These are phyloP conservation scores for Yarrowia sp. DNA, from an alignment of 805 yeast species.

Conservation along the genomic window DNA sequence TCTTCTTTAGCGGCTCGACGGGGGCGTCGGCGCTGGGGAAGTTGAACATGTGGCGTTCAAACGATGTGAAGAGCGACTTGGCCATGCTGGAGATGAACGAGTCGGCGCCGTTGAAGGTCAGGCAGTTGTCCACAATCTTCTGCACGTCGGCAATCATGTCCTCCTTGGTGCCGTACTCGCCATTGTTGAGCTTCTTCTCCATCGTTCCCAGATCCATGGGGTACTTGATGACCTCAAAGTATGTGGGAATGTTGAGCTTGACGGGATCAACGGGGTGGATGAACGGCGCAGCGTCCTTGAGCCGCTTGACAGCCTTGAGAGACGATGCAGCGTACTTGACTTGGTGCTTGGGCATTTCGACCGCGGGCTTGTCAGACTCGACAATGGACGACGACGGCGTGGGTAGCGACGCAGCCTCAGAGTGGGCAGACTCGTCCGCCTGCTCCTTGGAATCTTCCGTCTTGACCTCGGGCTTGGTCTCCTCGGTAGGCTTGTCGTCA, in stretches of 20 bases:
- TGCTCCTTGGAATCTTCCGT: background rate
- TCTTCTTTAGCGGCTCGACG: constrained; percentile 22
- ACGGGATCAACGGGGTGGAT: constrained; percentile 84
- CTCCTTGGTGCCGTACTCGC: constrained; percentile 68
- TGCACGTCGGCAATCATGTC: constrained; percentile 75
- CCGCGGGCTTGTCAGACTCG: constrained; percentile 19
- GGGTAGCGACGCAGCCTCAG: constrained; percentile 21
- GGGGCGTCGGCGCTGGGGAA: constrained; percentile 64
- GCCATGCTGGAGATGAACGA: constrained; percentile 90
- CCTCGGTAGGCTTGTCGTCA: constrained; percentile 14
- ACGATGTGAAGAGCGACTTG: constrained; percentile 81
- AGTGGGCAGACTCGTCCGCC: background rate
- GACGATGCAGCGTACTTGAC: constrained; percentile 72
- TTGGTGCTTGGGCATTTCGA: constrained; percentile 57
- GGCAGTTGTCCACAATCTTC: constrained; percentile 79
- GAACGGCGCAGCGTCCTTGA: constrained; percentile 91
- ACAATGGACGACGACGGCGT: constrained; percentile 1
- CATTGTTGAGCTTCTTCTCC: constrained; percentile 67
- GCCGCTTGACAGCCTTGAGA: constrained; percentile 79
- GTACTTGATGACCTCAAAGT: constrained; percentile 72
- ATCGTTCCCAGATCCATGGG: constrained; percentile 96
- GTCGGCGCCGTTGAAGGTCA: constrained; percentile 77
- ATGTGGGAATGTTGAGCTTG: constrained; percentile 84
- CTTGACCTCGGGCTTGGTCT: constrained; percentile 24
- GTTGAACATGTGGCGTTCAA: constrained; percentile 87